Evolutionary conservation across 2,329 filamentous ascomycete species (phyloP), one percentile per base, ranked within the genome.

Genomic region (Aureobasidium sp.): DNA sequence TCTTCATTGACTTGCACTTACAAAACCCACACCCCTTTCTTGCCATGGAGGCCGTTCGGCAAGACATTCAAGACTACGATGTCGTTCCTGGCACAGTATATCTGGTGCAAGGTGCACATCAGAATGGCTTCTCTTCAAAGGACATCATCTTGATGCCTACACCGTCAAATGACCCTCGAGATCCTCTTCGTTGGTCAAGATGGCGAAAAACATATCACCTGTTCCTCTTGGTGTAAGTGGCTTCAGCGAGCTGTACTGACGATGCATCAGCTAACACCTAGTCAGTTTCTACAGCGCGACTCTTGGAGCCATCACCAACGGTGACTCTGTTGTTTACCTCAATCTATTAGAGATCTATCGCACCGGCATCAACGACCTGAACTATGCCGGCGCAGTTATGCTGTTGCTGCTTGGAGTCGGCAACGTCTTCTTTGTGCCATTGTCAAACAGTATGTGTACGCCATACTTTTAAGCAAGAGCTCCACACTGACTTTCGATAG

Each of bases 221-320:
- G 7, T 27, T 60, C 7, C 60, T 65, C 11, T 54, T 62, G 1
- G 59, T 64, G 62, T 58, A 4, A 21, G 55, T 38, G 23, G 31
- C 42, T 8, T 29, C 38, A 13, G 8, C 2, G 38, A 53, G 4
- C 4, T 47, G 15, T 3, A 8, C 7, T 21, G 15, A n/a, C 3
- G 5, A 40, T 7, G 17, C n/a, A 13, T 46, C 17, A 25, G 29
- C 31, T 55, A 9, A 47, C 27, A 38, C 19, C 19, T 21, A 5
- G 5, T 13, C 43, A 58, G 55, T 11, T 33, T 49, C 17, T 65
- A 66, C 53, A 61, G 54, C 45, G 55, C 63, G 19, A 31, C 63
- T 5, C 60, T 66, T 15, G 64, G 64, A 23, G 63, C 64, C 35
- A 45, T 66, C 42, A 66, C 64, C 35, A 65, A 66, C 21, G 61